These are phyloP conservation scores for Avena atlantica DNA, from an alignment of 176 grass and related monocot genomes.

Conservation along the genomic window DNA sequence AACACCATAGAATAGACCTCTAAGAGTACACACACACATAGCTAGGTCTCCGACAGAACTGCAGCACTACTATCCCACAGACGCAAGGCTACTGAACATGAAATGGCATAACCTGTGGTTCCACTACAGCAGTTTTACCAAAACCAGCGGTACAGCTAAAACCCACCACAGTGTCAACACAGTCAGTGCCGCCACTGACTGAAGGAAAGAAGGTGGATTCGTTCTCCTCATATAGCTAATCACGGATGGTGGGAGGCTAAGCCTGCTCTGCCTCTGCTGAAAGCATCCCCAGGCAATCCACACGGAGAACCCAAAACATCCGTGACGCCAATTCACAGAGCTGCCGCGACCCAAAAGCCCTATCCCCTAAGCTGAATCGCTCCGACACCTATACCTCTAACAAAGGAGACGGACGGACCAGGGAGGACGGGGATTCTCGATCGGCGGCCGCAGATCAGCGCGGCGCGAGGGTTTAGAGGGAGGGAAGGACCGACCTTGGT, in stretches of 20 bases:
- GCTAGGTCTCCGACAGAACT: neutral
- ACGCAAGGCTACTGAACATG: neutral
- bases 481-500: conserved; percentile 61
- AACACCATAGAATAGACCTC: neutral
- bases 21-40: neutral
- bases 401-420: conserved; percentile 3
- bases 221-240: neutral
- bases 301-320: neutral
- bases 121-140: neutral
- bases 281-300: neutral
- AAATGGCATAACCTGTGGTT: neutral
- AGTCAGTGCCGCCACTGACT: neutral
- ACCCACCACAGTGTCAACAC: conserved; percentile 12
- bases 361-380: conserved; percentile 30
- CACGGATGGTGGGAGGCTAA: neutral
- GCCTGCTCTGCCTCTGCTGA: neutral
- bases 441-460: conserved; percentile 38
- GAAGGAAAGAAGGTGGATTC: conserved; percentile 14
- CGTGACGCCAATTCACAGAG: conserved; percentile 19
- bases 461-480: conserved; percentile 24
- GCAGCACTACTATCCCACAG: neutral
- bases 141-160: conserved; percentile 7
- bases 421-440: neutral
- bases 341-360: neutral
- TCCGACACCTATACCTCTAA: neutral